A percentile compares a stretch with the other conserved stretches of the same genome.
Conservation (phyloP, 2,329 filamentous ascomycete genomes). For the Rutstroemia sp. region DNA sequence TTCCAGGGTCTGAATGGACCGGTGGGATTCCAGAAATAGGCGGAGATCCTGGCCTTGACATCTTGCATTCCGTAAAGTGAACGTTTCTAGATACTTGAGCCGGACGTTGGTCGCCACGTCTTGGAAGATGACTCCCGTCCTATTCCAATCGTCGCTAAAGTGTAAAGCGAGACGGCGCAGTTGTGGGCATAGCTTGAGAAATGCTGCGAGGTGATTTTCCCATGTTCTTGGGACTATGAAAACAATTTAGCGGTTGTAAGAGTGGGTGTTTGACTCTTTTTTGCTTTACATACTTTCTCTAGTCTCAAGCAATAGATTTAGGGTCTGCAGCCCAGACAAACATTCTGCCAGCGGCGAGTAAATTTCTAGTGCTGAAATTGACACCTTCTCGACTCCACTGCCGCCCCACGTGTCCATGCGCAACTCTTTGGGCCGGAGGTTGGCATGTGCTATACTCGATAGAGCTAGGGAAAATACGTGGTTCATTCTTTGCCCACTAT, state of each 20-base stretch:
- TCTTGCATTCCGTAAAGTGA: background rate
- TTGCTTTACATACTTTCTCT: background rate
- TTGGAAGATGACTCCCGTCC: background rate
- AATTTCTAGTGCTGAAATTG: background rate
- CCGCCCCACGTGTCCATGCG: background rate
- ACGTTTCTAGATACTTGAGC: background rate
- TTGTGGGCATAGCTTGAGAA: background rate
- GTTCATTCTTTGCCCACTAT: background rate
- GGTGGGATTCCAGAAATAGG: background rate
- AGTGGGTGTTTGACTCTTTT: no score
- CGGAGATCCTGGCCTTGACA: background rate
- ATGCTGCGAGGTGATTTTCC: background rate
- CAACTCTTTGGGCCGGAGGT: background rate
- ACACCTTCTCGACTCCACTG: background rate
- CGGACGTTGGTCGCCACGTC: background rate
- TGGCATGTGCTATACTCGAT: background rate
- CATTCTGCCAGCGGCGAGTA: background rate
- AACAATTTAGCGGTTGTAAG: background rate
- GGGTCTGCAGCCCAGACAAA: background rate
- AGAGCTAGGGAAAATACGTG: background rate
- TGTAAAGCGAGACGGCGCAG: background rate
- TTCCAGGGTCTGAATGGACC: background rate
- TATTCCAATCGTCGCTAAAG: background rate
- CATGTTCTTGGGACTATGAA: background rate
- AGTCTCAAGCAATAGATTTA: background rate